These are phyloP conservation scores for Annona cherimola DNA, from an alignment of 164 flowering plant species.

Conservation along the genomic window DNA sequence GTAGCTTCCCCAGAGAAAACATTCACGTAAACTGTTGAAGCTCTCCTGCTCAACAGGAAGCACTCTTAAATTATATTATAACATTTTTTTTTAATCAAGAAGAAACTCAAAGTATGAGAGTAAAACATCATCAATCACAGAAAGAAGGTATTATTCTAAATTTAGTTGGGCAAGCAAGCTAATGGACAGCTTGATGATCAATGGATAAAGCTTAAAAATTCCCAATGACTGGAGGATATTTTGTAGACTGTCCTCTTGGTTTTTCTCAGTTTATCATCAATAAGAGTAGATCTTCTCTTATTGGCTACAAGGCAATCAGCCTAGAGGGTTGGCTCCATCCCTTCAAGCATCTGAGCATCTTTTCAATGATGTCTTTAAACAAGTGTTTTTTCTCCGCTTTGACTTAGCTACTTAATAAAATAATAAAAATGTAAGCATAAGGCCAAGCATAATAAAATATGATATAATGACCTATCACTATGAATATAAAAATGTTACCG, in stretches of 20 bases:
- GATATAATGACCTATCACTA: too few relatives aligned
- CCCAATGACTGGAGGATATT: not conserved
- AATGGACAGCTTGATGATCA: not conserved
- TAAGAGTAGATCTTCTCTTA: not conserved
- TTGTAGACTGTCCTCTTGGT: too few relatives aligned
- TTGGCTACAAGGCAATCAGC: not conserved
- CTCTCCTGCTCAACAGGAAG: constrained; percentile 41
- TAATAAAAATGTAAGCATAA: too few relatives aligned
- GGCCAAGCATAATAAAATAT: too few relatives aligned
- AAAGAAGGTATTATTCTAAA: too few relatives aligned
- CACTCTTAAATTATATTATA: not conserved
- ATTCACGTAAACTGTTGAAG: constrained; percentile 63
- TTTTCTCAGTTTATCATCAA: too few relatives aligned
- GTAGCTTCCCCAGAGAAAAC: constrained; percentile 77
- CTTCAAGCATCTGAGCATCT: not conserved
- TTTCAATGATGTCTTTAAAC: not conserved
- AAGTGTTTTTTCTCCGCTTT: too few relatives aligned
- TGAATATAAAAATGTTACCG: too few relatives aligned
- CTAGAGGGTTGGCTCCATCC: not conserved
- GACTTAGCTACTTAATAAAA: too few relatives aligned
- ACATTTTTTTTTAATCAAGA: not conserved
- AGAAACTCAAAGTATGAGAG: not conserved
- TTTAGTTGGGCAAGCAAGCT: not conserved
- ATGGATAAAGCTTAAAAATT: not conserved
- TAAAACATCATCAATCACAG: not conserved